Conservation (phyloP, 371 early-diverging fungal genomes). For the Conidiobolus incongruus region DNA sequence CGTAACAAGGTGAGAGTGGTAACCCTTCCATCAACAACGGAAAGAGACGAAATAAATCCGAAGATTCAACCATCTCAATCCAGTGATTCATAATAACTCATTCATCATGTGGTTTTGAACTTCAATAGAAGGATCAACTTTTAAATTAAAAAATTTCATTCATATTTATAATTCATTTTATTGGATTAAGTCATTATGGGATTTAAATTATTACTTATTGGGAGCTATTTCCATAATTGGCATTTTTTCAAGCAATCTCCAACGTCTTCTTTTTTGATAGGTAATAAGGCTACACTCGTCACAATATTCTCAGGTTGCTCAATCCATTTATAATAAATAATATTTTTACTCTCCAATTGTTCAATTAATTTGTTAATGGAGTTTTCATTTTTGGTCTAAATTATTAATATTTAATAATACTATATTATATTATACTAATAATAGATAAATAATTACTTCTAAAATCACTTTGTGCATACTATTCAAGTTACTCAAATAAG, state of each 20-base stretch:
- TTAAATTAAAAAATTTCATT: no score
- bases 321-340: constrained; percentile 46
- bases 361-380: constrained; percentile 31
- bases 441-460: constrained; percentile 15
- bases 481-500: constrained; percentile 33
- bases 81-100: no score
- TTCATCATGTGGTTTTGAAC: no score
- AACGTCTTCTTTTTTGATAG: constrained; percentile 30
- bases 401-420: neutral
- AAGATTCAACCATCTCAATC: no score
- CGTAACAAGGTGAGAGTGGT: no score
- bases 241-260: constrained; percentile 36
- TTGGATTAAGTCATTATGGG: no score
- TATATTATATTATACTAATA: neutral
- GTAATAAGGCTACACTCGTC: constrained; percentile 62
- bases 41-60: no score
- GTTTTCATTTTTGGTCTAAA: constrained; percentile 41
- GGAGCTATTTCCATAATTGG: constrained; percentile 8
- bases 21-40: no score
- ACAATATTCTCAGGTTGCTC: constrained; percentile 72
- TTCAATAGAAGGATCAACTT: no score
- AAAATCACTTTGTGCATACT: constrained; percentile 66
- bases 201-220: no score
- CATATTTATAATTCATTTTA: no score
- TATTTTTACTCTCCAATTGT: constrained; percentile 20